A percentile compares a stretch with the other conserved stretches of the same genome.
phyloP scores from a whole-genome alignment of 2,329 filamentous ascomycete species.

The Ramularia endophylla region DNA sequence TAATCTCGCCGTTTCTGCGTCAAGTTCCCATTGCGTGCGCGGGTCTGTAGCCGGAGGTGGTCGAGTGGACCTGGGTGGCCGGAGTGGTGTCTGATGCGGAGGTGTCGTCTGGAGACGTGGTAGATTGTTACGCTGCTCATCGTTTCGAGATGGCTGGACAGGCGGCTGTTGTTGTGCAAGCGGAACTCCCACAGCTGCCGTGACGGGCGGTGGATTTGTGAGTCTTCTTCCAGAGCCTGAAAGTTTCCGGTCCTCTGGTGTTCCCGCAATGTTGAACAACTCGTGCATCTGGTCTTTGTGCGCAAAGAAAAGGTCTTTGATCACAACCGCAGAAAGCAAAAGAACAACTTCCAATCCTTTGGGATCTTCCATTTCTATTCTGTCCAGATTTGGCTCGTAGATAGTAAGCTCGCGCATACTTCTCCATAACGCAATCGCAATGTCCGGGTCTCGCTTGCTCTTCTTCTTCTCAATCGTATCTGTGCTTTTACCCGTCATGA shows the following conservation, averaged over 20 bases:
- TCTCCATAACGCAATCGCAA: slow-evolving; percentile 84
- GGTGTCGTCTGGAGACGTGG: slow-evolving; percentile 25
- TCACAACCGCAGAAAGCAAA: slow-evolving; percentile 53
- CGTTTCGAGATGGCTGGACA: slow-evolving; percentile 7
- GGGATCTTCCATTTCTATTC: slow-evolving; percentile 87
- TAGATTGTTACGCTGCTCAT: slow-evolving; percentile 21
- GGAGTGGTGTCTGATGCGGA: slow-evolving; percentile 6
- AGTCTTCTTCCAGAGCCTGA: slow-evolving; percentile 20
- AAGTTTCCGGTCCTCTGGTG: slow-evolving; percentile 27
- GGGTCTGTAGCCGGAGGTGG: slow-evolving; percentile 43
- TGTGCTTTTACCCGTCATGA: slow-evolving; percentile 71
- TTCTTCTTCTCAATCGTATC: slow-evolving; percentile 61
- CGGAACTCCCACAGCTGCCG: slow-evolving; percentile 10
- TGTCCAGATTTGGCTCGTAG: slow-evolving; percentile 86
- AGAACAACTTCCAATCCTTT: slow-evolving; percentile 88
- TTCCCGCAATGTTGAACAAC: slow-evolving; percentile 66
- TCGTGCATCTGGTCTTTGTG: slow-evolving; percentile 55
- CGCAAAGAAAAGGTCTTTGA: slow-evolving; percentile 55
- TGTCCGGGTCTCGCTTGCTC: slow-evolving; percentile 80
- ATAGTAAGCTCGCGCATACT: slow-evolving; percentile 72
- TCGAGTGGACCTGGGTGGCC: slow-evolving; percentile 5
- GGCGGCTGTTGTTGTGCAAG: slow-evolving; percentile 15
- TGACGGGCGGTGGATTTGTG: slow-evolving; percentile 19
- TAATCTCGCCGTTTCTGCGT: slow-evolving; percentile 45
- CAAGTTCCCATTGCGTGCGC: slow-evolving; percentile 47